These are phyloP conservation scores for Phlebopus sp. DNA, from an alignment of 1,284 basidiomycete genomes.

Conservation along the genomic window DNA sequence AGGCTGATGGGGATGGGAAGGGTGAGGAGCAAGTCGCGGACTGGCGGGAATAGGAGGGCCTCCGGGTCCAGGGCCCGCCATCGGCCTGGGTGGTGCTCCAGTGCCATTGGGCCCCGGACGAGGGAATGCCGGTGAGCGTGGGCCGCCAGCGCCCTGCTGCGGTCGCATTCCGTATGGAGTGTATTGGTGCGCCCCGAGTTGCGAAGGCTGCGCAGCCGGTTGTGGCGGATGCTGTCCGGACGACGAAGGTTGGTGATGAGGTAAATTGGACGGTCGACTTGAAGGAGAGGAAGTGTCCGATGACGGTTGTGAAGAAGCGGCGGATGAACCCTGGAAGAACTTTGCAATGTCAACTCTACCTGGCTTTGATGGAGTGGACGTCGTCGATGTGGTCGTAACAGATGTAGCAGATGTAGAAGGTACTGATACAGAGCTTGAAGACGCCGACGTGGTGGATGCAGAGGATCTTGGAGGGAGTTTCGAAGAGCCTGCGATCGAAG, in stretches of 20 bases:
- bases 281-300: conserved; percentile 40
- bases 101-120: conserved; percentile 63
- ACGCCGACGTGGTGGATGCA: conserved; percentile 35
- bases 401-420: conserved; percentile 35
- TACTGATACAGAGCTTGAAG: conserved; percentile 31
- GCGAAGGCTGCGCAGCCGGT: conserved; percentile 41
- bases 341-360: conserved; percentile 61
- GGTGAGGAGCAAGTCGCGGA: conserved; percentile 61
- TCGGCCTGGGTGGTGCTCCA: conserved; percentile 54
- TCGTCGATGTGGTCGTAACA: conserved; percentile 22
- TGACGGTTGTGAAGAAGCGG: conserved; percentile 26
- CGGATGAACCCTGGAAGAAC: conserved; percentile 57
- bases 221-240: conserved; percentile 39
- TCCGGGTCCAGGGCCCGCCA: conserved; percentile 49
- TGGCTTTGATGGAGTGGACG: conserved; percentile 37
- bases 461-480: conserved; percentile 31
- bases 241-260: conserved; percentile 35
- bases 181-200: conserved; percentile 43
- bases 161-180: conserved; percentile 42
- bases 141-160: conserved; percentile 44
- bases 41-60: conserved; percentile 56
- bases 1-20: conserved; percentile 45
- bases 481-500: conserved; percentile 25
- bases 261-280: conserved; percentile 44
- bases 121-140: conserved; percentile 63